phyloP scores from a whole-genome alignment of 768 basidiomycete genomes.

The Gloeostereum incarnatum region DNA sequence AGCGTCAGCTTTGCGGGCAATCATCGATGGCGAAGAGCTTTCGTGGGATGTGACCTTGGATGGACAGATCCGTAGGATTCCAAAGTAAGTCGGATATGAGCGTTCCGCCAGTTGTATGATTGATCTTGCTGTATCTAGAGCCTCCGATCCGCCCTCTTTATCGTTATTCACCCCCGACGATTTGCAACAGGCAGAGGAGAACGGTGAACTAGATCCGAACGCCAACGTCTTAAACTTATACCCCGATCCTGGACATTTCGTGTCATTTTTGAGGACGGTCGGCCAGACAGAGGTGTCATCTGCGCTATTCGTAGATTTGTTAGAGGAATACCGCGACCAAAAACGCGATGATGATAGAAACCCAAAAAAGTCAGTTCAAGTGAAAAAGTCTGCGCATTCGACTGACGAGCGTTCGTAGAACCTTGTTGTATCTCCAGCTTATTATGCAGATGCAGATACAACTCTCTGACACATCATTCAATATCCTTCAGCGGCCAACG shows the following conservation, averaged over 20 bases:
- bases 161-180: constrained; percentile 46
- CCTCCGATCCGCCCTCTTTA: constrained; percentile 17
- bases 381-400: neutral
- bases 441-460: constrained; percentile 75
- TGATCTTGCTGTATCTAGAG: constrained; percentile 12
- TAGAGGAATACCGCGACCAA: constrained; percentile 58
- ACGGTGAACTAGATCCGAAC: constrained; percentile 37
- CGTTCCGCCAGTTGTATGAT: constrained; percentile 1
- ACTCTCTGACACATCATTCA: constrained; percentile 44
- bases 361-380: constrained; percentile 36
- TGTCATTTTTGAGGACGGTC: constrained; percentile 52
- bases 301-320: constrained; percentile 60
- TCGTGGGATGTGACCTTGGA: constrained; percentile 50
- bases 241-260: constrained; percentile 69
- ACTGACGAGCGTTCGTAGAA: constrained; percentile 25
- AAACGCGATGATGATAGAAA: constrained; percentile 30
- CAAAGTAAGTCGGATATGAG: constrained; percentile 28
- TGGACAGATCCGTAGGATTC: constrained; percentile 34
- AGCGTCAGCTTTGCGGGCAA: constrained; percentile 43
- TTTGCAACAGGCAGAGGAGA: constrained; percentile 24
- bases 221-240: constrained; percentile 55
- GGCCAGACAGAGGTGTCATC: constrained; percentile 64
- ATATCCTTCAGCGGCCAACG: constrained; percentile 52
- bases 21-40: constrained; percentile 40
- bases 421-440: constrained; percentile 69